phyloP scores from a whole-genome alignment of 2,329 filamentous ascomycete species.

The Ramularia collo-cygni region DNA sequence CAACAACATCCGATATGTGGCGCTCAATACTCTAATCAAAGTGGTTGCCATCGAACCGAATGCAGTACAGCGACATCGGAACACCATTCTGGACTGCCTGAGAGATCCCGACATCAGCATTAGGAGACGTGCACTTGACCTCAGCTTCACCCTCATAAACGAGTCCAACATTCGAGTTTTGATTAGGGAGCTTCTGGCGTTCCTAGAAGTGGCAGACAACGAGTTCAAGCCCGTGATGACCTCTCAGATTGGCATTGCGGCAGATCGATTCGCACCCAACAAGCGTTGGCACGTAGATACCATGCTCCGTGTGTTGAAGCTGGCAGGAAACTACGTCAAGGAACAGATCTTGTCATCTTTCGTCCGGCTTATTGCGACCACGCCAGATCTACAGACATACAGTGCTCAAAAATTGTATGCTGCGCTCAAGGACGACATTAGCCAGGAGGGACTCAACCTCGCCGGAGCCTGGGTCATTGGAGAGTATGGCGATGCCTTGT shows the following conservation, averaged over 20 bases:
- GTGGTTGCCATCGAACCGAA: constrained; percentile 97
- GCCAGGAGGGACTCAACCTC: constrained; percentile 88
- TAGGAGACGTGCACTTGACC: constrained; percentile 83
- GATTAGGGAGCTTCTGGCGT: constrained; percentile 86
- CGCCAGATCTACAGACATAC: constrained; percentile 90
- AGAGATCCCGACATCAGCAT: constrained; percentile 98
- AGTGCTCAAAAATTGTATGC: constrained; percentile 91
- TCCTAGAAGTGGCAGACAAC: constrained; percentile 93
- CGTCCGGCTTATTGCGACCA: constrained; percentile 89
- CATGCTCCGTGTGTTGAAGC: constrained; percentile 85
- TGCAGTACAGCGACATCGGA: constrained; percentile 91
- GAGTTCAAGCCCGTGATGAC: constrained; percentile 99
- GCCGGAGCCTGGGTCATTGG: constrained; percentile 96
- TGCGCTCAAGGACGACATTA: constrained; percentile 90
- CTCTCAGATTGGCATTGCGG: constrained; percentile 92
- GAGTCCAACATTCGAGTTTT: constrained; percentile 91
- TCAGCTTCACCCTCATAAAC: constrained; percentile 97
- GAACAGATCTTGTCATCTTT: constrained; percentile 97
- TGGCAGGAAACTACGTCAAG: constrained; percentile 95
- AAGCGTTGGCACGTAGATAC: constrained; percentile 99
- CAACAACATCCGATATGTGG: constrained; percentile 98
- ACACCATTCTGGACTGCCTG: constrained; percentile 93
- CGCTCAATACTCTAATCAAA: constrained; percentile 93
- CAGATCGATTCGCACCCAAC: constrained; percentile 91
- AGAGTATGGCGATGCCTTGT: constrained; percentile 87